Conservation (phyloP, 192 early-diverging fungal genomes). For the Dissophora ornata region DNA sequence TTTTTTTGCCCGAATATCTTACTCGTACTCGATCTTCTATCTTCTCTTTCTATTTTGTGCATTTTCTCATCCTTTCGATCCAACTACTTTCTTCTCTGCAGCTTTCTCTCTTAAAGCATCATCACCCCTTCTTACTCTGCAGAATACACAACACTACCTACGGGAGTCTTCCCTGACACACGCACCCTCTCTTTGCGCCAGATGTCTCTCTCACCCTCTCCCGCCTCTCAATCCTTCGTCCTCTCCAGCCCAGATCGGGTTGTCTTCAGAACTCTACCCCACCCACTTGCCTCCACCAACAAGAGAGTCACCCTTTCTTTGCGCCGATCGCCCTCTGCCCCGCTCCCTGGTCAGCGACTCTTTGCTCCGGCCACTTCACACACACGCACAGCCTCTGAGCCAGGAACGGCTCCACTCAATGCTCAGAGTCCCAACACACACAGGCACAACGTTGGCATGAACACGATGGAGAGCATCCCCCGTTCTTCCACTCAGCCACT, state of each 20-base stretch:
- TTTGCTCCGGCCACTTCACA: neutral
- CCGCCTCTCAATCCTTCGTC: constrained; percentile 36
- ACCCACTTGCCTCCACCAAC: constrained; percentile 48
- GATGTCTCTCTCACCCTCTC: constrained; percentile 37
- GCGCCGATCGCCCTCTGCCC: constrained; percentile 15
- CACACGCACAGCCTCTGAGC: constrained; percentile 8
- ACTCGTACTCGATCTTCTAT: no score
- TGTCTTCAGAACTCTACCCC: constrained; percentile 44
- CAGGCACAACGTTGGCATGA: constrained; percentile 4
- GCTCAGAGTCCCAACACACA: constrained; percentile 39
- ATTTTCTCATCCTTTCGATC: no score
- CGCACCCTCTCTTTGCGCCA: neutral
- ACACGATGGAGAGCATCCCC: neutral
- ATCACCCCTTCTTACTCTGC: neutral
- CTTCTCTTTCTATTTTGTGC: constrained; percentile 10
- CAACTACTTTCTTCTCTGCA: no score
- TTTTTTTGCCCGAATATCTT: no score
- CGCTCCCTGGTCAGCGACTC: constrained; percentile 5
- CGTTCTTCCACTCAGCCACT: neutral
- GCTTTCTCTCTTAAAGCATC: no score
- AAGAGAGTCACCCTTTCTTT: constrained; percentile 48
- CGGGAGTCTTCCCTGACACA: no score
- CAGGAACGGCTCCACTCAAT: constrained; percentile 18
- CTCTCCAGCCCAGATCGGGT: constrained; percentile 48
- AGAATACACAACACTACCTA: constrained; percentile 1